These are phyloP conservation scores for Phoenix dactylifera DNA, from an alignment of 176 grass and related monocot genomes.

Conservation along the genomic window DNA sequence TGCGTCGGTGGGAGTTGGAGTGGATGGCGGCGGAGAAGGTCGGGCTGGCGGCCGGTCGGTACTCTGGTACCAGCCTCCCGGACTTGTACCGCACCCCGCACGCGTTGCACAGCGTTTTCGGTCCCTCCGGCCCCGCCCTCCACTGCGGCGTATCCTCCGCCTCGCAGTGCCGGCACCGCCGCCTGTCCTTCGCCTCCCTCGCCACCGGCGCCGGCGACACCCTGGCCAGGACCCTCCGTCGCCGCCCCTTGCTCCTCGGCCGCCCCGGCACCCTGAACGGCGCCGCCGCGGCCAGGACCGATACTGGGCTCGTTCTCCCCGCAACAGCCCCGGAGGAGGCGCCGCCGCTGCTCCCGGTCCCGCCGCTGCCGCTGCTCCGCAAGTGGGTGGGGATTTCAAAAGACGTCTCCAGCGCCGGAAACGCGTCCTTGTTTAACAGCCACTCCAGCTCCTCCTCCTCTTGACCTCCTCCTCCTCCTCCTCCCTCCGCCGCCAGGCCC, in stretches of 20 bases:
- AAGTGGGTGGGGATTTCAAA: slow-evolving; percentile 11
- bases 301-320: not conserved
- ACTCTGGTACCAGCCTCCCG: slow-evolving; percentile 69
- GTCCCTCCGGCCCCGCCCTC: slow-evolving; percentile 58
- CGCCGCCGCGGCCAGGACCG: not conserved
- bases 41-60: slow-evolving; percentile 78
- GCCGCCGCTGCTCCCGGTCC: not conserved
- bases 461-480: slow-evolving; percentile 21
- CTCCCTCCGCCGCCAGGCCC: slow-evolving; percentile 29
- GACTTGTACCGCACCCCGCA: slow-evolving; percentile 80
- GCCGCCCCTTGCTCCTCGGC: slow-evolving; percentile 44
- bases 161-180: slow-evolving; percentile 63
- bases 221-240: slow-evolving; percentile 23
- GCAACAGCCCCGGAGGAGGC: not conserved
- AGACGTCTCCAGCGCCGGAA: slow-evolving; percentile 62
- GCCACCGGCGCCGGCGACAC: not conserved
- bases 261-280: slow-evolving; percentile 10
- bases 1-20: slow-evolving; percentile 81
- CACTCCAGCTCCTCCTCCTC: slow-evolving; percentile 81
- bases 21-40: slow-evolving; percentile 55
- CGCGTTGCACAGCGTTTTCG: slow-evolving; percentile 82
- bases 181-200: slow-evolving; percentile 1
- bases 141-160: slow-evolving; percentile 75
- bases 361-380: not conserved
- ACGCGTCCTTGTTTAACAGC: slow-evolving; percentile 75